Conservation (phyloP, 2,329 filamentous ascomycete species). For the Talaromyces piceae region DNA sequence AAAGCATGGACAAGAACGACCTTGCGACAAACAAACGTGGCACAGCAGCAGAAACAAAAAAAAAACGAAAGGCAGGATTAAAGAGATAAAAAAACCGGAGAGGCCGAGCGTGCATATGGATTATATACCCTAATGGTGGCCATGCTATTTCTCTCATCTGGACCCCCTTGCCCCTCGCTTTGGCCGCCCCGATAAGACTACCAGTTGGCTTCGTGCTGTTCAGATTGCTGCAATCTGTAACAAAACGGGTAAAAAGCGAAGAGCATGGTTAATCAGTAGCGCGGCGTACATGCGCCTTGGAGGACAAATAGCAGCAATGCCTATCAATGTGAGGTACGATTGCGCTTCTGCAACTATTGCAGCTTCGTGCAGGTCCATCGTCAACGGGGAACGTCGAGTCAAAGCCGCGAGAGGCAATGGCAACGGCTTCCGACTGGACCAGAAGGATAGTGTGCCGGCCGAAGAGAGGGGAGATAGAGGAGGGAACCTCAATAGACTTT, state of each 20-base stretch:
- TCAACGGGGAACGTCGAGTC: constrained; percentile 5
- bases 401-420: constrained; percentile 1
- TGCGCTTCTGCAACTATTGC: constrained; percentile 2
- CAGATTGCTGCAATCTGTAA: constrained; percentile 13
- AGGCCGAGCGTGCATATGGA: constrained; percentile 7
- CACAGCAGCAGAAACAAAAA: constrained; percentile 1
- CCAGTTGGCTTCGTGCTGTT: constrained; percentile 13
- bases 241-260: constrained; percentile 3
- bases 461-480: constrained; percentile 19
- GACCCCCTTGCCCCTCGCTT: constrained; percentile 13
- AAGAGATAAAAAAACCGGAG: neutral
- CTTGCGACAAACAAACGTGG: constrained; percentile 5
- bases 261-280: constrained; percentile 19
- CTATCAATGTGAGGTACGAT: constrained; percentile 18
- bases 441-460: neutral
- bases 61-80: neutral
- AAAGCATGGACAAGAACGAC: constrained; percentile 4
- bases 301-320: constrained; percentile 15
- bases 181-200: constrained; percentile 12
- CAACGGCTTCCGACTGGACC: neutral
- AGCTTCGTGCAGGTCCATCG: constrained; percentile 4
- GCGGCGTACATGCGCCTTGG: constrained; percentile 17
- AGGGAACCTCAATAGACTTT: constrained; percentile 24
- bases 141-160: neutral
- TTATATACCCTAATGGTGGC: constrained; percentile 10